Conservation (phyloP, 2,329 filamentous ascomycete genomes). For the Claviceps pusilla region DNA sequence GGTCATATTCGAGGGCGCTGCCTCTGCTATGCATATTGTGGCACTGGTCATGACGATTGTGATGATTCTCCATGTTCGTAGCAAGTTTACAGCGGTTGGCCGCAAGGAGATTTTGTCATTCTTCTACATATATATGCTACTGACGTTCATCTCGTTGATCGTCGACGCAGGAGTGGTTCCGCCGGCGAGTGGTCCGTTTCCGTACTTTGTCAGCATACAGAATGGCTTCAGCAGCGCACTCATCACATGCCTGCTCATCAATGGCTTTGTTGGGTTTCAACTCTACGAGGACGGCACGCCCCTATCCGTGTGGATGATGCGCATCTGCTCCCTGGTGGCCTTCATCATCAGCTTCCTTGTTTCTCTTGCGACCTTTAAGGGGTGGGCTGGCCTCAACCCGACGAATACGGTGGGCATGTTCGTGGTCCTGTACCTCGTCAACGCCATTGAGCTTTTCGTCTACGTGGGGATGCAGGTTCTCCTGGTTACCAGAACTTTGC, state of each 20-base stretch:
- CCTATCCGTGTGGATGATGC: conserved; percentile 83
- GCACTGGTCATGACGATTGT: conserved; percentile 85
- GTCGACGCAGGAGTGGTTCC: conserved; percentile 88
- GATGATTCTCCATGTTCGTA: conserved; percentile 93
- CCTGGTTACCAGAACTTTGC: conserved; percentile 74
- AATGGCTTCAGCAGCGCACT: conserved; percentile 73
- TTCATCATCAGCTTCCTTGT: conserved; percentile 80
- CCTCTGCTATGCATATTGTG: conserved; percentile 81
- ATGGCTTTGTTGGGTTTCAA: conserved; percentile 96
- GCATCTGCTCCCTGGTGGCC: conserved; percentile 61
- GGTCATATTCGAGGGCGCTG: conserved; percentile 90
- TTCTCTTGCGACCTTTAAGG: conserved; percentile 81
- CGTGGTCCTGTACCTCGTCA: conserved; percentile 80
- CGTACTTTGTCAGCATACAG: conserved; percentile 84
- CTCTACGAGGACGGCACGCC: conserved; percentile 94
- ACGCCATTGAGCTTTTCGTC: conserved; percentile 70
- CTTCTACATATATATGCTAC: conserved; percentile 90
- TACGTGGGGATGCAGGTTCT: conserved; percentile 81
- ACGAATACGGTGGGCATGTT: conserved; percentile 81
- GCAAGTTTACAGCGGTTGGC: conserved; percentile 93
- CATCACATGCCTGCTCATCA: conserved; percentile 81
- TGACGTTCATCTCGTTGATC: conserved; percentile 76
- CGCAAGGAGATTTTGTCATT: conserved; percentile 66
- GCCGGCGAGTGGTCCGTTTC: conserved; percentile 62
- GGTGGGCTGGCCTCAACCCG: conserved; percentile 72